A percentile compares a stretch with the other conserved stretches of the same genome.
phyloP scores from a whole-genome alignment of 2,329 filamentous ascomycete genomes.

The Xylaria sp. region DNA sequence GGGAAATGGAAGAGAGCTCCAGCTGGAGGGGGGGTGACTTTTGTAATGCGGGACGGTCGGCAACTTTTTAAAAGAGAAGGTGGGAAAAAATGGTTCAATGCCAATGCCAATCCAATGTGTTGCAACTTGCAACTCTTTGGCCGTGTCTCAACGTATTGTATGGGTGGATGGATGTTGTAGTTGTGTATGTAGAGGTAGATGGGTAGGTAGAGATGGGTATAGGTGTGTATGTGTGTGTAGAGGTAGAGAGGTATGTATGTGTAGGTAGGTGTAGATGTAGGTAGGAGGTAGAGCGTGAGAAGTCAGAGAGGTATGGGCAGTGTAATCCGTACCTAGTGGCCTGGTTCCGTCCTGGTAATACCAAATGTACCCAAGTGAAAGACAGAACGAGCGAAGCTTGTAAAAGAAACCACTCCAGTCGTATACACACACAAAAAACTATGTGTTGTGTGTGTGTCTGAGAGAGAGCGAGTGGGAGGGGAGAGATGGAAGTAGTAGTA shows the following conservation, averaged over 20 bases:
- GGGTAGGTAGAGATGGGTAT: too few species aligned
- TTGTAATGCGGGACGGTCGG: slow-evolving; percentile 28
- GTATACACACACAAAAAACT: too few species aligned
- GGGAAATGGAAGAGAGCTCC: slow-evolving; percentile 7
- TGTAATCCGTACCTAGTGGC: slow-evolving; percentile 17
- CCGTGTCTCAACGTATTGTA: too few species aligned
- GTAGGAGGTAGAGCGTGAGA: too few species aligned
- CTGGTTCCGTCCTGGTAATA: slow-evolving; percentile 28
- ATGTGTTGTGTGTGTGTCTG: slow-evolving; percentile 29
- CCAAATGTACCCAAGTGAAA: too few species aligned
- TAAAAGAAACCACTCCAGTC: too few species aligned
- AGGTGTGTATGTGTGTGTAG: slow-evolving; percentile 9
- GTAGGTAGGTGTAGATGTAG: too few species aligned
- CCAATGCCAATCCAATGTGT: slow-evolving; percentile 11
- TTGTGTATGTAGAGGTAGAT: too few species aligned
- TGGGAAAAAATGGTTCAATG: slow-evolving; percentile 16
- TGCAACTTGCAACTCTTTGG: slow-evolving; percentile 25
- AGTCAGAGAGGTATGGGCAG: slow-evolving; percentile 1
- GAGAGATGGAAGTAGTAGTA: slow-evolving; percentile 11
- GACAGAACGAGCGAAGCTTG: neutral
- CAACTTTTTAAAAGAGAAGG: slow-evolving; percentile 22
- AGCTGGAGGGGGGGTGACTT: slow-evolving; percentile 6
- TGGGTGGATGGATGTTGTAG: too few species aligned
- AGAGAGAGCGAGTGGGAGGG: slow-evolving; percentile 29
- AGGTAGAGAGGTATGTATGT: too few species aligned